phyloP scores from a whole-genome alignment of 805 yeast species.

The Wickerhamomyces kurtzmanii region DNA sequence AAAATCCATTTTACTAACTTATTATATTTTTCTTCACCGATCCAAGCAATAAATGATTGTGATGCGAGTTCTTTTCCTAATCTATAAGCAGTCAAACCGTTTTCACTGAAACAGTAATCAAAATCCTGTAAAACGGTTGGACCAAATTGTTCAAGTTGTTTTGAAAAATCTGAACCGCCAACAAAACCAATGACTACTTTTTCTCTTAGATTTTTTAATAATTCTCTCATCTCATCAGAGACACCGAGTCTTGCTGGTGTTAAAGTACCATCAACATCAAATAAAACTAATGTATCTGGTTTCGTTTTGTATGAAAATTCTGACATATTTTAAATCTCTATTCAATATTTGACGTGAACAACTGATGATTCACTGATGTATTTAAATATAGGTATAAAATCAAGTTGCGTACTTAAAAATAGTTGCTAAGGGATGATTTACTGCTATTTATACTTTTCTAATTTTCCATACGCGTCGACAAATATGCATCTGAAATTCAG shows the following conservation, averaged over 20 bases:
- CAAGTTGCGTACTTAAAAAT: no score
- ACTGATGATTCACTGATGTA: no score
- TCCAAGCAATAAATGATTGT: constrained; percentile 90
- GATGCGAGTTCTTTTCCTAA: constrained; percentile 80
- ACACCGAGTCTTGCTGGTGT: constrained; percentile 89
- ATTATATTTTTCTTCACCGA: constrained; percentile 93
- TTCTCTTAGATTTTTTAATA: constrained; percentile 69
- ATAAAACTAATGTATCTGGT: constrained; percentile 82
- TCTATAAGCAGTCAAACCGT: constrained; percentile 97
- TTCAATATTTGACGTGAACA: no score
- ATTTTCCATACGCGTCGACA: no score
- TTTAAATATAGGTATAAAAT: no score
- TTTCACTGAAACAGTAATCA: constrained; percentile 95
- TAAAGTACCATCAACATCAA: constrained; percentile 97
- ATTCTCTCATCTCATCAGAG: constrained; percentile 67
- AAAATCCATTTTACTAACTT: constrained; percentile 78
- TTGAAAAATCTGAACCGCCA: constrained; percentile 91
- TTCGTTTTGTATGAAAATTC: constrained; percentile 68
- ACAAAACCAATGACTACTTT: constrained; percentile 95
- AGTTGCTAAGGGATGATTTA: no score
- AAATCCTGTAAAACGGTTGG: constrained; percentile 65
- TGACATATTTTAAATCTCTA: constrained; percentile 22
- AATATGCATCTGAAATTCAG: no score
- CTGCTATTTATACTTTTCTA: no score
- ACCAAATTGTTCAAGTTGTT: constrained; percentile 96